Evolutionary conservation across 2,329 filamentous ascomycete species (phyloP).

Genomic region (Fusarium vanettenii): DNA sequence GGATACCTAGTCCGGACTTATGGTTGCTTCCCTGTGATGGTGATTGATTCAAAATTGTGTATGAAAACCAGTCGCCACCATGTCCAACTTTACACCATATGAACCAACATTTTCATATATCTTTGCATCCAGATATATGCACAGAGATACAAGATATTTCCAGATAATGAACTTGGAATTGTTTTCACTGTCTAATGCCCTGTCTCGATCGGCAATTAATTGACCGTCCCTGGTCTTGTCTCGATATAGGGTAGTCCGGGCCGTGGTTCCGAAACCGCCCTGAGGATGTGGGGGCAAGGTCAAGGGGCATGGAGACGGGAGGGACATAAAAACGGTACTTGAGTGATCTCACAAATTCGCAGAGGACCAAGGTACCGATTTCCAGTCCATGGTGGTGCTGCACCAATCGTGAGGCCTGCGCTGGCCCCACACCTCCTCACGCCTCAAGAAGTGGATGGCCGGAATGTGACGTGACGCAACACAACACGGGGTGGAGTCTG

Average conservation of each 20-base stretch:
- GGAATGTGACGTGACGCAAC: constrained; percentile 34
- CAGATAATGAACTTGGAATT: not conserved
- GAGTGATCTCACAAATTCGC: not conserved
- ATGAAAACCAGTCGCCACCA: not conserved
- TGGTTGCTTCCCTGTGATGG: not conserved
- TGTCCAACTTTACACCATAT: not conserved
- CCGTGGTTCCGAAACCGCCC: constrained; percentile 11
- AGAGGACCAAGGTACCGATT: not conserved
- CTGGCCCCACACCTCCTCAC: not conserved
- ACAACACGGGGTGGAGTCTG: constrained; percentile 13
- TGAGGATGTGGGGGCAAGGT: not conserved
- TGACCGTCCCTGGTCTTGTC: not conserved
- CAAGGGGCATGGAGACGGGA: not conserved
- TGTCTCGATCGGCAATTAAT: not conserved
- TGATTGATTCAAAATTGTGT: not conserved
- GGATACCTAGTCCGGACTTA: not conserved
- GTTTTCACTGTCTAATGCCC: not conserved
- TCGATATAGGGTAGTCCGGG: constrained; percentile 23
- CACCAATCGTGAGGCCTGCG: not conserved
- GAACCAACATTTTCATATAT: not conserved
- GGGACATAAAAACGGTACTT: not conserved
- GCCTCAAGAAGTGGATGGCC: not conserved
- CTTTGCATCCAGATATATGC: not conserved
- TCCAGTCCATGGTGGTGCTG: not conserved
- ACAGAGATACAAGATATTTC: not conserved